phyloP scores from a whole-genome alignment of 2,329 filamentous ascomycete species.

The Trichophyton simii region DNA sequence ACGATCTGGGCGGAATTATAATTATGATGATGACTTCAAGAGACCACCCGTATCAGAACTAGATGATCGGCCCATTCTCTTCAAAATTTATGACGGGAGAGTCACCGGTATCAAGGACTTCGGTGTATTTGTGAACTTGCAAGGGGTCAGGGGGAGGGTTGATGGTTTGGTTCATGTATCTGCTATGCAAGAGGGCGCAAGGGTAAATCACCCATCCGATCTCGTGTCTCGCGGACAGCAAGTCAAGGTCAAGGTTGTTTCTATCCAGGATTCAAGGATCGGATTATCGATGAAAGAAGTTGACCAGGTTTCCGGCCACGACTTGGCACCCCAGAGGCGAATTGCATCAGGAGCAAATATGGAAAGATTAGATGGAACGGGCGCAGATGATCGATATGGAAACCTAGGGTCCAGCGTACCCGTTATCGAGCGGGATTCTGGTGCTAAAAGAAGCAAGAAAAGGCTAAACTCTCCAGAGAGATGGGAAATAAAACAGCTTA shows the following conservation, averaged over 20 bases:
- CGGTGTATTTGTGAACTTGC: conserved; percentile 86
- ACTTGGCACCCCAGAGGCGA: conserved; percentile 63
- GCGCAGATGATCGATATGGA: conserved; percentile 44
- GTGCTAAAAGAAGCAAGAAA: conserved; percentile 59
- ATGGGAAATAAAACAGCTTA: conserved; percentile 95
- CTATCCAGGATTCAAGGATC: conserved; percentile 67
- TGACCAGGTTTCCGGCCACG: conserved; percentile 75
- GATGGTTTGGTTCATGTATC: conserved; percentile 92
- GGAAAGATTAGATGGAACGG: conserved; percentile 56
- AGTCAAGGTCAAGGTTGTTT: conserved; percentile 87
- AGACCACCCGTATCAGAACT: conserved; percentile 58
- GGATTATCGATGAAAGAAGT: conserved; percentile 96
- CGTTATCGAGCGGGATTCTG: conserved; percentile 50
- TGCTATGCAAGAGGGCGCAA: conserved; percentile 67
- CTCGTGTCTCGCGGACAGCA: conserved; percentile 65
- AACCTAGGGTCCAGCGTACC: conserved; percentile 43
- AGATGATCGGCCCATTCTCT: conserved; percentile 66
- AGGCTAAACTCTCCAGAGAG: conserved; percentile 90
- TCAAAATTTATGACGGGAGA: conserved; percentile 80
- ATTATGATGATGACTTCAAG: conserved; percentile 48
- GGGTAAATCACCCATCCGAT: conserved; percentile 86
- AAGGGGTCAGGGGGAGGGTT: conserved; percentile 73
- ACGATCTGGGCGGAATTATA: conserved; percentile 24
- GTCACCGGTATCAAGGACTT: conserved; percentile 93
- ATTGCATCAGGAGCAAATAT: conserved; percentile 85